Evolutionary conservation across 2,329 filamentous ascomycete species (phyloP), one percentile per base, ranked within the genome.

Genomic region (Decorospora gaudefroyi): DNA sequence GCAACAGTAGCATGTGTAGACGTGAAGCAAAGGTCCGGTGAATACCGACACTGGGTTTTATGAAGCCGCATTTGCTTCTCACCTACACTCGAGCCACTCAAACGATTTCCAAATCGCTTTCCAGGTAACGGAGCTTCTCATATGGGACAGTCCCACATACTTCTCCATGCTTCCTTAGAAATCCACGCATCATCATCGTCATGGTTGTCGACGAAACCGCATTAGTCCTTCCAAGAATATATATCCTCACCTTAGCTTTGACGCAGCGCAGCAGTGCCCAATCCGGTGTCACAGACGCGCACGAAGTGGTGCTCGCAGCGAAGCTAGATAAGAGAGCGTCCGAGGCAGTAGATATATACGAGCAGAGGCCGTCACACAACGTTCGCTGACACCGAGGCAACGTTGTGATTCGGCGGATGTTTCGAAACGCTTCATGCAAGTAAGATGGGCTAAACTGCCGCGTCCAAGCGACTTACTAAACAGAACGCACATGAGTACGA

Each of bases 401-500:
- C 11, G 2, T 23, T 46, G 6, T 51, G 15, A 64, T 62, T 62
- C 23, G 61, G 30, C 46, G 57, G 53, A 55, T 59, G 60, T 65
- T 65, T 64, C 53, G 42, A 62, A 65, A 59, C 53, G 21, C 43
- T 48, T 48, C 19, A 36, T 55, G 54, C 51, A 50, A 21, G 57
- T 55, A 30, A 53, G 53, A 52, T 48, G 26, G 33, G 36, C 19
- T 39, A 42, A 42, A 53, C 36, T 47, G 17, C 28, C 34, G 37
- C 42, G 15, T 35, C 16, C 34, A 29, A 27, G 36, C 40, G 41
- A 29, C 21, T 25, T 34, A 22, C 21, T 36, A 43, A 17, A 27
- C 34, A 17, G 32, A 25, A 13, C 25, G n/a, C n/a, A n/a, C n/a
- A n/a, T 10, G 16, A 30, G 11, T 29, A 31, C 25, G 26, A 16